These are phyloP conservation scores for Sclerotiophoma versabilis DNA, from an alignment of 2,329 filamentous ascomycete species.

Conservation along the genomic window DNA sequence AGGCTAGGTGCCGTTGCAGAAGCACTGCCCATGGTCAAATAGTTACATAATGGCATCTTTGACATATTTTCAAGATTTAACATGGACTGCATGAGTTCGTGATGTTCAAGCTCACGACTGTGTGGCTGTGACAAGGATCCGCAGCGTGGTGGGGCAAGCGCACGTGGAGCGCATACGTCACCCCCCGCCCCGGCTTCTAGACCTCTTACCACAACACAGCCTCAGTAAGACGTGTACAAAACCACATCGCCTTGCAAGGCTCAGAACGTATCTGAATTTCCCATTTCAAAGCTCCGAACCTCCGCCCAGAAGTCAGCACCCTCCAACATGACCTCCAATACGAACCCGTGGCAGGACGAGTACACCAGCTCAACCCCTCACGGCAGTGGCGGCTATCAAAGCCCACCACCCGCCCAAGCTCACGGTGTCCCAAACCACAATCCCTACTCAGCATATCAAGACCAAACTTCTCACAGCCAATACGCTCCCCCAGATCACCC, in stretches of 20 bases:
- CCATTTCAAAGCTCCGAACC: neutral
- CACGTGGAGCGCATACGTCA: slow-evolving; percentile 28
- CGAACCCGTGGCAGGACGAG: slow-evolving; percentile 35
- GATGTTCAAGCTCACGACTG: no score
- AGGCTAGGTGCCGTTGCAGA: no score
- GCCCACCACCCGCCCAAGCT: slow-evolving; percentile 14
- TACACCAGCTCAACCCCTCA: slow-evolving; percentile 12
- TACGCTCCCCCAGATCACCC: slow-evolving; percentile 12
- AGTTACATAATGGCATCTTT: no score
- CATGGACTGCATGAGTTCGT: no score
- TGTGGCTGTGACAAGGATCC: neutral
- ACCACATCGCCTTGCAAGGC: slow-evolving; percentile 2
- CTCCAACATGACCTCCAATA: slow-evolving; percentile 26
- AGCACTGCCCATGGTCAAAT: no score
- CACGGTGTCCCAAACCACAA: slow-evolving; percentile 24
- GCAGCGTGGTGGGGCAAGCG: slow-evolving; percentile 19
- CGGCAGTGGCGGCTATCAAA: slow-evolving; percentile 23
- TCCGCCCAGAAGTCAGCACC: neutral
- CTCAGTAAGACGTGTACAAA: slow-evolving; percentile 20
- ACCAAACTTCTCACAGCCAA: slow-evolving; percentile 16
- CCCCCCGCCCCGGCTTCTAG: slow-evolving; percentile 22
- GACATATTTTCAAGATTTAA: no score
- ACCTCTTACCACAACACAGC: slow-evolving; percentile 18
- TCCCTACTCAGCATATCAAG: slow-evolving; percentile 33
- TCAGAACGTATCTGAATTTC: neutral